Evolutionary conservation across 441 rosid genomes (phyloP), one percentile per base, ranked within the genome.

Genomic region (Arabidopsis lyrata): DNA sequence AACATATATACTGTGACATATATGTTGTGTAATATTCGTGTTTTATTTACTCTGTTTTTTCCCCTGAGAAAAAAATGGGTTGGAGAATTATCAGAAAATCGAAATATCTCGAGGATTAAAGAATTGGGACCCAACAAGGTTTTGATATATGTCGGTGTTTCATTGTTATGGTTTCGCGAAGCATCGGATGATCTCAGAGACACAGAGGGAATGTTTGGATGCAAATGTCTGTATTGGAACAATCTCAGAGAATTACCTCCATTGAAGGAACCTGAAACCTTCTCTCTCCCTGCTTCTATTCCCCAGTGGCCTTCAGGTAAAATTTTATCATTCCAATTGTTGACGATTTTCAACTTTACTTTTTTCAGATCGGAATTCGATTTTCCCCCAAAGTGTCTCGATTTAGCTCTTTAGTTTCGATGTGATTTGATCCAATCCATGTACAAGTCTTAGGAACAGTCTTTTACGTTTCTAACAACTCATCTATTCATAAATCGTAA

Each of bases 281-380:
- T 77, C 80, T 77, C 80, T 0, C 72, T 77, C 14, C 80, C 80
- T 70, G 5, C 68, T 64, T 65, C 76, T 4, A 0, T 76, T 41
- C 80, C 76, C 13, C 80, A 63, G 6, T 76, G 80, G 80, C 80
- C 80, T 76, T 63, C 67, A 38, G 80, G 80, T 76, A 45, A 24
- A 27, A 27, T 1, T 27, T 36, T 48, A 0, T 20, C 2, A 55
- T 44, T 49, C 42, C 10, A 27, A 5, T 24, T 8, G n/a, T 42
- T 42, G 0, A n/a, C 0, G 5, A 29, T 29, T 29, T 29, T 24
- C 31, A 29, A 29, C 5, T 29, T 5, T 29, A 29, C 5, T 5
- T 5, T 29, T 42, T 42, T 6, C 48, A 16, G 54, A 55, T 55
- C 36, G 6, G 12, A 52, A 31, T 44, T 57, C 0, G 3, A 0